Evolutionary conservation across 2,329 filamentous ascomycete genomes (phyloP), one percentile per base, ranked within the genome.

Genomic region (Dactylellina drechsleri): DNA sequence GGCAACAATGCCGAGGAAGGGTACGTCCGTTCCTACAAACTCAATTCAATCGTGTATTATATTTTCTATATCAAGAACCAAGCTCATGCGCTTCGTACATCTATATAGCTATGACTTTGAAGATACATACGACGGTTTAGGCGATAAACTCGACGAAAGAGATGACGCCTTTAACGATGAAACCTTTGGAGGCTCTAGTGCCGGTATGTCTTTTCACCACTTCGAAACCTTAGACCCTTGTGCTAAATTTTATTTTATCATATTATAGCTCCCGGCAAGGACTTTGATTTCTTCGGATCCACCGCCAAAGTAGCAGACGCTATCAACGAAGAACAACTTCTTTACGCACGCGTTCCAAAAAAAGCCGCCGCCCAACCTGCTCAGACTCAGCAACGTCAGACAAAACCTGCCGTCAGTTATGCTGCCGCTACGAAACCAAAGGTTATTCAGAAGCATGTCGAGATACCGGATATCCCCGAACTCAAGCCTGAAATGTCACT

Each of bases 91-190:
- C 2, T 23, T 72, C 57, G 12, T 72, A 61, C 85, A 84, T 23
- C 81, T 86, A n/a, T 65, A 3, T 79, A 91, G 89, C 66, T 87
- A 91, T 79, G 91, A 98, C 79, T 99, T 98, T 79, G 95, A 99
- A 79, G 93, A 99, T 81, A 98, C 94, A 43, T 98, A 98, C 81
- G 95, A 99, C 82, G 94, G 94, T 16, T 85, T 99, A 47, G 95
- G 93, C 67, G 91, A 97, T 80, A 89, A 91, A 82, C 89, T 99
- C 41, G 90, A 97, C 80, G 94, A 99, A 81, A 90, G 91, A 18
- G 92, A 94, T 80, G 95, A 99, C 84, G 92, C 87, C 59, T 92
- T 97, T 86, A 99, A 99, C 82, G 92, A 98, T 79, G 95, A 98
- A 81, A 99, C 95, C 1, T 99, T 99, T 81, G 92, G 87, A 26